phyloP scores from a whole-genome alignment of 225 moss, liverwort and hornwort genomes.

The Pleurozium schreberi region DNA sequence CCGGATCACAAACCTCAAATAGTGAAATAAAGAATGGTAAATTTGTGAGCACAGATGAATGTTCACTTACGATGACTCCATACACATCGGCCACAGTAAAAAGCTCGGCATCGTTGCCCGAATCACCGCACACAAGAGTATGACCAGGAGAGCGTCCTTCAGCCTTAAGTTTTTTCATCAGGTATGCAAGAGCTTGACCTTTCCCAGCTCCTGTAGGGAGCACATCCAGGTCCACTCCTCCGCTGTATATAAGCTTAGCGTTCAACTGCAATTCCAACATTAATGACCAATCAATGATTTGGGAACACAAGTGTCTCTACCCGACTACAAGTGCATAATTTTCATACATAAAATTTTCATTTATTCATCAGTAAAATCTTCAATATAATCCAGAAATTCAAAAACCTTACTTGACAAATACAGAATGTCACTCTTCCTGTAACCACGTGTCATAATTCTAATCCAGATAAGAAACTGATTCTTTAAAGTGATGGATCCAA shows the following conservation, averaged over 20 bases:
- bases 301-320: background rate
- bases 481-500: background rate
- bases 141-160: constrained; percentile 55
- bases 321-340: background rate
- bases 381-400: background rate
- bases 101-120: constrained; percentile 97
- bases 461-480: background rate
- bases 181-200: constrained; percentile 87
- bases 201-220: constrained; percentile 90
- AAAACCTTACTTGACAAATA: background rate
- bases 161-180: constrained; percentile 63
- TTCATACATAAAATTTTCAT: background rate
- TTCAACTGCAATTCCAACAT: constrained; percentile 46
- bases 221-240: constrained; percentile 84
- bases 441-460: background rate
- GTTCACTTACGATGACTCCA: constrained; percentile 76
- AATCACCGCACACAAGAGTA: constrained; percentile 94
- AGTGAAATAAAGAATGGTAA: background rate
- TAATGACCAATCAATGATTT: background rate
- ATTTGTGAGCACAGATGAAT: background rate
- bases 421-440: background rate
- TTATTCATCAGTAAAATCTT: background rate
- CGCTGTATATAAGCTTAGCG: constrained; percentile 82
- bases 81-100: constrained; percentile 72
- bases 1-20: background rate